Base-by-base conservation (phyloP, 2,329 filamentous ascomycete genomes). In the Trichoderma gracile region DNA sequence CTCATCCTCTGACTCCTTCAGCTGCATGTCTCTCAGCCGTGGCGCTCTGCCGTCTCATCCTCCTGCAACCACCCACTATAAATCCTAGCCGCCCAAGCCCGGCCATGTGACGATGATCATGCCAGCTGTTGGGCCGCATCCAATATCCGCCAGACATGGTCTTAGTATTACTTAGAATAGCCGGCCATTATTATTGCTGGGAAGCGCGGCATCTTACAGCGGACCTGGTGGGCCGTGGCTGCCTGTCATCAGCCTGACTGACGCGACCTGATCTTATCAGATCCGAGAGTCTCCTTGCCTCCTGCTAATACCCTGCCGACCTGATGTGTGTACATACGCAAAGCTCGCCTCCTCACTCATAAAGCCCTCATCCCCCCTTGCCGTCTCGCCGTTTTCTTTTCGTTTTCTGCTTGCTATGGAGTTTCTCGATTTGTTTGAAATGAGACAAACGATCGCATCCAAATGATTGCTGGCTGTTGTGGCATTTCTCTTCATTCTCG, bases 1-100 rank as follows among this genome's bases (percentile, higher is more conserved):
- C 5, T 33, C 42, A 6, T 17, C n/a, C 38, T 43, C 47, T 43
- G 47, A 53, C 47, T 53, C 58, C 77, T 80, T 64, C 76, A 70
- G 3, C 69, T 64, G 3, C n/a, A 23, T 25, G 27, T 59, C 53
- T n/a, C 45, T 40, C 57, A 52, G 57, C 57, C 45, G 57, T 43
- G 38, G 45, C 33, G 19, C 30, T 50, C 23, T 42, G 45, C 57
- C 45, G 57, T 52, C 57, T 45, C 59, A 52, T 54, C 59, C 57
- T 61, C 40, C 49, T 54, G 40, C 40, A 49, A 62, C 52, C 53
- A 49, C 59, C 59, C 59, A 43, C 59, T 40, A 38, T 47, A 3
- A 59, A 42, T 45, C 53, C 53, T 62, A 62, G 59, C 53, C 49
- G 60, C 60, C 53, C 45, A 43, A 52, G 40, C 43, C 53, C 46